A percentile compares a stretch with the other conserved stretches of the same genome.
Conservation (phyloP, 2,329 filamentous ascomycete species). For the Claviceps maximensis region DNA sequence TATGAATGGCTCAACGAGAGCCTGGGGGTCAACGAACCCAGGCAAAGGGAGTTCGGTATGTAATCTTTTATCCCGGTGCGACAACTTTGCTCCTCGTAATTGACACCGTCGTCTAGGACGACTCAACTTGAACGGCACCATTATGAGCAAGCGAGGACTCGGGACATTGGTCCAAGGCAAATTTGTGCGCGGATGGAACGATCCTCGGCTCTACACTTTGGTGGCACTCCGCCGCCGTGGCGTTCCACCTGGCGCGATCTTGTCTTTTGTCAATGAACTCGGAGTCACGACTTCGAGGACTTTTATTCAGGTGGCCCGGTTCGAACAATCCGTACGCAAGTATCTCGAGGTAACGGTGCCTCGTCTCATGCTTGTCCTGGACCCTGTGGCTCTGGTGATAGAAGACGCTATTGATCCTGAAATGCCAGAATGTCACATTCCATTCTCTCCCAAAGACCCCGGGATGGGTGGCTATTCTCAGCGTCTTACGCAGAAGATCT, state of each 20-base stretch:
- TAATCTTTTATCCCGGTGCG: too few species aligned
- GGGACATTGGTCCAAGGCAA: slow-evolving; percentile 62
- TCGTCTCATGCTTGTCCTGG: neutral
- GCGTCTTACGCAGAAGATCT: neutral
- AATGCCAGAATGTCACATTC: too few species aligned
- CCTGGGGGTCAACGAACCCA: slow-evolving; percentile 73
- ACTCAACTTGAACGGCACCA: slow-evolving; percentile 64
- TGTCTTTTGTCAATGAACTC: slow-evolving; percentile 81
- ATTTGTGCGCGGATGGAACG: slow-evolving; percentile 77
- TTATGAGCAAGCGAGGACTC: slow-evolving; percentile 77
- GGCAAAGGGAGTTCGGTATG: slow-evolving; percentile 33
- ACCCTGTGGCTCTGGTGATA: neutral
- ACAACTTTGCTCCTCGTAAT: too few species aligned
- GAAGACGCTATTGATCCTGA: too few species aligned
- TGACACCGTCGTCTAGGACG: slow-evolving; percentile 16
- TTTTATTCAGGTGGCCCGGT: slow-evolving; percentile 64
- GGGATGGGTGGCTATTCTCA: too few species aligned
- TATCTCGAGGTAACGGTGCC: too few species aligned
- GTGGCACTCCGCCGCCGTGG: slow-evolving; percentile 32
- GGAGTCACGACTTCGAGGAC: slow-evolving; percentile 75
- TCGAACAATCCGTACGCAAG: slow-evolving; percentile 60
- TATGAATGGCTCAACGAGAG: slow-evolving; percentile 84
- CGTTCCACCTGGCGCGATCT: slow-evolving; percentile 76
- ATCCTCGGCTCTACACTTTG: slow-evolving; percentile 78
- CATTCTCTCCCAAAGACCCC: too few species aligned